Evolutionary conservation across 192 early-diverging fungal genomes (phyloP).

Genomic region (Backusella mclennaniae): DNA sequence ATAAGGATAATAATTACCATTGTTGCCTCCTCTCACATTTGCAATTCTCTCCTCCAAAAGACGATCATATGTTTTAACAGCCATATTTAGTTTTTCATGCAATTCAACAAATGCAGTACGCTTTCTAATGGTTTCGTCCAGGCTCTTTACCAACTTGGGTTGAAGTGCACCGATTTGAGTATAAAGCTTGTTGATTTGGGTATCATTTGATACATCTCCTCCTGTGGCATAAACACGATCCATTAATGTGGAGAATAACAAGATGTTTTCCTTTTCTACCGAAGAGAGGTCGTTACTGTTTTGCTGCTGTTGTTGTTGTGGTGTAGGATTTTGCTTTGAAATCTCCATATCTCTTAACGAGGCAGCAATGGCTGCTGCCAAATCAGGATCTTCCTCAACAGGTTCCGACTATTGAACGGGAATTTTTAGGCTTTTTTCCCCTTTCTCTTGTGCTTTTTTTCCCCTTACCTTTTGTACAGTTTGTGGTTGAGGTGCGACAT

Average conservation of each 20-base stretch:
- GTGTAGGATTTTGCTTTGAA: conserved; percentile 8
- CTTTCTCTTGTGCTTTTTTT: neutral
- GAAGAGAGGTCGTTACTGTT: conserved; percentile 61
- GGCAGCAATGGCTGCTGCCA: conserved; percentile 76
- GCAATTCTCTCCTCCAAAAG: conserved; percentile 76
- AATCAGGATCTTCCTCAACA: conserved; percentile 59
- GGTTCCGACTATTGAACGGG: neutral
- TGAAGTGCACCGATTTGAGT: conserved; percentile 85
- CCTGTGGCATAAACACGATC: conserved; percentile 77
- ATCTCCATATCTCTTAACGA: conserved; percentile 66
- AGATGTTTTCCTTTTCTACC: conserved; percentile 86
- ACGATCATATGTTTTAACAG: conserved; percentile 84
- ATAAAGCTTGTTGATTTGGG: conserved; percentile 78
- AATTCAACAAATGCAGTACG: conserved; percentile 74
- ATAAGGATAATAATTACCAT: conserved; percentile 7
- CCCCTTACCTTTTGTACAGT: neutral
- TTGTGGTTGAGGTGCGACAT: conserved; percentile 30
- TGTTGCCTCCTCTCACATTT: conserved; percentile 7
- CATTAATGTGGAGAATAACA: conserved; percentile 86
- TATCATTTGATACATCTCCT: conserved; percentile 71
- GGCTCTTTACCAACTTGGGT: conserved; percentile 72
- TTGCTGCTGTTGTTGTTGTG: conserved; percentile 17
- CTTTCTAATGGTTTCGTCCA: conserved; percentile 76
- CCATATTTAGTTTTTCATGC: conserved; percentile 79
- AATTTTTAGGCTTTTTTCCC: conserved; percentile 1